phyloP scores from a whole-genome alignment of 2,329 filamentous ascomycete genomes.

The Alternaria sp. region DNA sequence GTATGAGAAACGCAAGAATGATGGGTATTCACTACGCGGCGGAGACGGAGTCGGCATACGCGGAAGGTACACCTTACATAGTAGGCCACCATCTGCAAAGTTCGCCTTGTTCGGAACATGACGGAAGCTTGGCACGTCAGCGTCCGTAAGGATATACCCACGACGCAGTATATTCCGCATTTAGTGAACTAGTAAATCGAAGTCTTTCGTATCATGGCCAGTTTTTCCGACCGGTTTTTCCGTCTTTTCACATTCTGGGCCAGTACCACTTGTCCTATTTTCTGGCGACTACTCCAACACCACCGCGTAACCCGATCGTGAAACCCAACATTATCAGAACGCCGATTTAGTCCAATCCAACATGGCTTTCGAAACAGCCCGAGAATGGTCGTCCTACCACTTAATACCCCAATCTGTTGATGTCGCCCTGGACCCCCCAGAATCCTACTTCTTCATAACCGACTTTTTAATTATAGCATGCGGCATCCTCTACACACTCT shows the following conservation, averaged over 20 bases:
- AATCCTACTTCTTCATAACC: slow-evolving; percentile 54
- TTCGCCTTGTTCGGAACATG: slow-evolving; percentile 24
- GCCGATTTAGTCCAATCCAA: not conserved
- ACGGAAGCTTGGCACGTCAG: slow-evolving; percentile 38
- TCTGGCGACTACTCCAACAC: not conserved
- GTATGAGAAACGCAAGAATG: not conserved
- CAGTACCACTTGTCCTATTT: not conserved
- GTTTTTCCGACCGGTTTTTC: not conserved
- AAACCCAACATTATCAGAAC: slow-evolving; percentile 4
- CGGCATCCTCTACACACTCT: slow-evolving; percentile 53
- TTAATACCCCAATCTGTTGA: slow-evolving; percentile 63
- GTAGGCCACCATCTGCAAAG: slow-evolving; percentile 9
- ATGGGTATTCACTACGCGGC: not conserved
- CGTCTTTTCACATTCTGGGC: not conserved
- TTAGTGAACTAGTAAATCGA: not conserved
- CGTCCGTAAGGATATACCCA: slow-evolving; percentile 6
- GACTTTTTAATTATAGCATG: slow-evolving; percentile 54
- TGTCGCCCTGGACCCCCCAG: slow-evolving; percentile 49
- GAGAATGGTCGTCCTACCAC: slow-evolving; percentile 54
- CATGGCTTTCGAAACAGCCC: slow-evolving; percentile 46
- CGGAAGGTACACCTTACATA: not conserved
- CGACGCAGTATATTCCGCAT: slow-evolving; percentile 6
- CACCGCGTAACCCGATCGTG: not conserved
- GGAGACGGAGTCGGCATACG: slow-evolving; percentile 10
- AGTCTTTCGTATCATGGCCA: slow-evolving; percentile 1